Percentiles rank a stretch among this genome's conserved stretches.
phyloP scores from a whole-genome alignment of 164 flowering plant species.

The Buxus sempervirens region DNA sequence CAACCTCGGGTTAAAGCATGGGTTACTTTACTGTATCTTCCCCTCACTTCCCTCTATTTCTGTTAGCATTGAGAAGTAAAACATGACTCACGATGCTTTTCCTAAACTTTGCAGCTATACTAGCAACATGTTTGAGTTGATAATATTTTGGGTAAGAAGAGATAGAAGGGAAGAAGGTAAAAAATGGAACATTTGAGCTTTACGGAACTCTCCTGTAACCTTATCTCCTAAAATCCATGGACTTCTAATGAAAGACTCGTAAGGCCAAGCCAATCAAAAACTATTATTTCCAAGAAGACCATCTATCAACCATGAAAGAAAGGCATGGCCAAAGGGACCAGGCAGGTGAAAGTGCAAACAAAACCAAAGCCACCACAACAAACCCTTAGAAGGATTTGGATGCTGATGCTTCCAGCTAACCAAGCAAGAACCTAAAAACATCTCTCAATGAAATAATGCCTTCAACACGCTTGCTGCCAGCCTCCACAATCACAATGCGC shows the following conservation, averaged over 20 bases:
- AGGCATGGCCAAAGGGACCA: conserved; percentile 1
- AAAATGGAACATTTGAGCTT: conserved; percentile 7
- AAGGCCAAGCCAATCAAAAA: conserved; percentile 33
- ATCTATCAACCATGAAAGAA: conserved; percentile 7
- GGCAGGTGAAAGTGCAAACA: conserved; percentile 9
- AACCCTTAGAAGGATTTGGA: conserved; percentile 6
- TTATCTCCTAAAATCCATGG: conserved; percentile 24
- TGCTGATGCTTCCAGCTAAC: conserved; percentile 28
- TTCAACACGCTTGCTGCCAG: conserved; percentile 93
- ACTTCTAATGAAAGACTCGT: conserved; percentile 3
- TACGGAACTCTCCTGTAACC: conserved; percentile 35
- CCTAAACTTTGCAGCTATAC: neutral
- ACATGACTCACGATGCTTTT: neutral
- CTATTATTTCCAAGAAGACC: conserved; percentile 10
- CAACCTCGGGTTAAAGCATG: too few relatives aligned
- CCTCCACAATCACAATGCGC: conserved; percentile 79
- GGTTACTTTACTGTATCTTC: neutral
- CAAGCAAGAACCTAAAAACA: conserved; percentile 71
- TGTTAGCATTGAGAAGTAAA: neutral
- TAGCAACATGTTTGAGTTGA: too few relatives aligned
- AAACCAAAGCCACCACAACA: conserved; percentile 13
- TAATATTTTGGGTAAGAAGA: neutral
- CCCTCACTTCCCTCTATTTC: neutral
- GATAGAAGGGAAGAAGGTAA: neutral
- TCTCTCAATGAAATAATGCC: conserved; percentile 79